Percentiles rank a stretch among this genome's conserved stretches.
These are phyloP conservation scores for Monilinia fructigena DNA, from an alignment of 2,329 filamentous ascomycete genomes.

Conservation along the genomic window DNA sequence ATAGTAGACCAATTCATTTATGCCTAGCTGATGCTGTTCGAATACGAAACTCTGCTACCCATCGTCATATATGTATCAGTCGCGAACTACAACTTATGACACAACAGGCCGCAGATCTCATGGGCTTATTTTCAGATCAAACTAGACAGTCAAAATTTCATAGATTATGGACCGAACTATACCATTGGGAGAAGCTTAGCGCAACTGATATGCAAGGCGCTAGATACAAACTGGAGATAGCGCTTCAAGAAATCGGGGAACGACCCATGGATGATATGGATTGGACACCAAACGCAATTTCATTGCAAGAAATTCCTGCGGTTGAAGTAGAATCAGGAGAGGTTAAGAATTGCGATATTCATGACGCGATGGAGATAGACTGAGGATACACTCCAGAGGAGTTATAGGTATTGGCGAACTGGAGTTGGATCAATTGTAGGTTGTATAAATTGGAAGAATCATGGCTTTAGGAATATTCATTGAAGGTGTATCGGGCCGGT, in stretches of 20 bases:
- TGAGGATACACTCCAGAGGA: background rate
- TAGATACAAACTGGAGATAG: constrained; percentile 31
- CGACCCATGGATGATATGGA: constrained; percentile 39
- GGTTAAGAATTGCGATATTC: constrained; percentile 19
- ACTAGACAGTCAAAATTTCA: constrained; percentile 36
- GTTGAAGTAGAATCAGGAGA: constrained; percentile 10
- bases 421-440: constrained; percentile 8
- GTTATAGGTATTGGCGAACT: background rate
- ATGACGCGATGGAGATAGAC: constrained; percentile 38
- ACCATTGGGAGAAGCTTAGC: constrained; percentile 33
- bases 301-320: constrained; percentile 33
- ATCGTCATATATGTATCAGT: constrained; percentile 38
- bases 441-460: background rate
- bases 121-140: constrained; percentile 37
- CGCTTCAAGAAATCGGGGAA: constrained; percentile 37
- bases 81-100: constrained; percentile 35
- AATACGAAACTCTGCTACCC: constrained; percentile 37
- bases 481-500: background rate
- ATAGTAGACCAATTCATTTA: constrained; percentile 29
- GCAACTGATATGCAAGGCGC: constrained; percentile 27
- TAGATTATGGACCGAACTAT: constrained; percentile 31
- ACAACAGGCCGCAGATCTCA: constrained; percentile 35
- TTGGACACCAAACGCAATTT: constrained; percentile 39
- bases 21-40: constrained; percentile 35
- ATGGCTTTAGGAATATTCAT: constrained; percentile 3